Base-by-base conservation (phyloP, 768 basidiomycete genomes). In the Rubroboletus pulcherrimus region DNA sequence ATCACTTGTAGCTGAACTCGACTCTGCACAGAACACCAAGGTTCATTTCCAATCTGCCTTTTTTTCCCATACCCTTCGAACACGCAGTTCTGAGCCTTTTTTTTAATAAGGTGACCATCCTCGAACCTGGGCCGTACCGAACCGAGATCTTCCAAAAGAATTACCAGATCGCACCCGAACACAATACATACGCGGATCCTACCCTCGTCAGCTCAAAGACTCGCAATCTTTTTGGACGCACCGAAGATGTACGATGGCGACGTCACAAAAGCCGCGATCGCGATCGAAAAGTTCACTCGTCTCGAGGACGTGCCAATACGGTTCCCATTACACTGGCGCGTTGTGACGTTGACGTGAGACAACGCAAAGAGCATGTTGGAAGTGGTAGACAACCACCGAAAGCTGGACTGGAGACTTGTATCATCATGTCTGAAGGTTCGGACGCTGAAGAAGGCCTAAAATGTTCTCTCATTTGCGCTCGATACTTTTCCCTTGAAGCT, bases 321-420 rank as follows among this genome's bases (percentile, higher is more conserved):
- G 33, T 34, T 54, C 35, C 46, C 50, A 9, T 46, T 54, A 24
- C 58, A 59, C 29, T 24, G 33, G n/a, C 30, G 8, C 2, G 37
- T 41, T 19, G 21, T 12, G n/a, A 21, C 11, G 40, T 44, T 7
- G 6, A 17, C 30, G 5, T 7, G 34, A 24, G 38, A 41, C 17
- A 59, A 59, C 45, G 54, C 21, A 14, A 55, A n/a, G 50, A 12
- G 10, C 5, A 29, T 57, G 40, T 17, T 41, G 40, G 47, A 50
- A 7, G 40, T 48, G 34, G 53, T 26, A 7, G 50, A 54, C 14
- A 39, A 33, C 35, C 51, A 56, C 7, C 7, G 51, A 49, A 29
- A 44, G 55, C 12, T 59, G 54, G 57, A 44, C 37, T 2, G 17
- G 52, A 8, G 60, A 53, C 43, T 35, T 55, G 3, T 53, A 61